phyloP scores from a whole-genome alignment of 495 filamentous ascomycete genomes.

The Penicillium lagena region DNA sequence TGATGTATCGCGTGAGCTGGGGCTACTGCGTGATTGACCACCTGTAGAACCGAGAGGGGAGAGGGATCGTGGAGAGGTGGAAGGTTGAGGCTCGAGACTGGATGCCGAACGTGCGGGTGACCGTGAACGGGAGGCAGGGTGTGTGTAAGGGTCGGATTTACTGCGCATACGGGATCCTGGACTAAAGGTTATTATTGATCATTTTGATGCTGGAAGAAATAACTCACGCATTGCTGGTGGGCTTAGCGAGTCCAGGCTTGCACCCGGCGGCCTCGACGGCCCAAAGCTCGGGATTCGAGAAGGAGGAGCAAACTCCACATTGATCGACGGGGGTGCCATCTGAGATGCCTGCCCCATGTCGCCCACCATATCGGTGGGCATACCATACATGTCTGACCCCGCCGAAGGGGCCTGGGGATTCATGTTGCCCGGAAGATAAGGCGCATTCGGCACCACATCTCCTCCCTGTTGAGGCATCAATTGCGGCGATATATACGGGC shows the following conservation, averaged over 20 bases:
- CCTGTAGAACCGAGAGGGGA: slow-evolving; percentile 52
- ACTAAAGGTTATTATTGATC: not conserved
- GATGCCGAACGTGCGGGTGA: slow-evolving; percentile 37
- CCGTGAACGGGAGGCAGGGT: slow-evolving; percentile 36
- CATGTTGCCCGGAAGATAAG: slow-evolving; percentile 45
- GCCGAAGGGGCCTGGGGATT: slow-evolving; percentile 42
- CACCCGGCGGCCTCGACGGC: slow-evolving; percentile 48
- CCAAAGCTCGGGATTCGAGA: slow-evolving; percentile 66
- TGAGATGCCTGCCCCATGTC: slow-evolving; percentile 66
- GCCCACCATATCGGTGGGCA: slow-evolving; percentile 21
- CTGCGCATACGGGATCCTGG: slow-evolving; percentile 55
- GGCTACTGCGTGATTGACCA: slow-evolving; percentile 33
- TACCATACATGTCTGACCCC: slow-evolving; percentile 51
- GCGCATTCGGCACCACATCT: slow-evolving; percentile 39
- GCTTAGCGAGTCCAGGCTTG: slow-evolving; percentile 70
- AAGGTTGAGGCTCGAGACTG: slow-evolving; percentile 39
- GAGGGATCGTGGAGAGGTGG: slow-evolving; percentile 54
- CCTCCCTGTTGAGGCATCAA: slow-evolving; percentile 65
- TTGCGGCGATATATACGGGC: slow-evolving; percentile 79
- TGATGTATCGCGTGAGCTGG: slow-evolving; percentile 50
- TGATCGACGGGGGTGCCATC: slow-evolving; percentile 83
- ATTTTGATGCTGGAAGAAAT: not conserved
- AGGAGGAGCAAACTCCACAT: slow-evolving; percentile 90
- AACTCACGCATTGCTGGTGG: slow-evolving; percentile 79
- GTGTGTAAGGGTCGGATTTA: slow-evolving; percentile 67